Conservation (phyloP, 768 basidiomycete genomes). For the Dictyophora rubrovolvata region DNA sequence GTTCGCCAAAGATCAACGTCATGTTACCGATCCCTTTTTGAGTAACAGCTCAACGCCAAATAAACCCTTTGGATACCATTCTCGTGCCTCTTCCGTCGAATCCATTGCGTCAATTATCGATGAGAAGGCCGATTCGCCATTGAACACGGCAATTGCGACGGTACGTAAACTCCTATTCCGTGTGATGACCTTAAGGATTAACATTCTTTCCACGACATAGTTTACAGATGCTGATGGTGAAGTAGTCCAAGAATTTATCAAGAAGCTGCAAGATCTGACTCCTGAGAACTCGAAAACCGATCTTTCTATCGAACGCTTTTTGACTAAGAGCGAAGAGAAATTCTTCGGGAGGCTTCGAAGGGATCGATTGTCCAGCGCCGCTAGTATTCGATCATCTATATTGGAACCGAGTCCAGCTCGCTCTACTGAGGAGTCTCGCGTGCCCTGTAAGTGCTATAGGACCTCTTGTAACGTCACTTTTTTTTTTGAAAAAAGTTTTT, state of each 20-base stretch:
- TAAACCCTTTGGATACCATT: conserved; percentile 73
- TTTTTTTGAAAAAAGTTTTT: background rate
- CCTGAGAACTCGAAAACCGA: conserved; percentile 87
- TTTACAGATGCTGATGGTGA: conserved; percentile 93
- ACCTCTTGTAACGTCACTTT: background rate
- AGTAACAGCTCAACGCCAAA: conserved; percentile 44
- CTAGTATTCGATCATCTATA: conserved; percentile 66
- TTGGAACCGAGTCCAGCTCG: conserved; percentile 77
- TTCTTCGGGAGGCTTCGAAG: conserved; percentile 88
- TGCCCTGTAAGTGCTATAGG: conserved; percentile 48
- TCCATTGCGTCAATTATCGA: conserved; percentile 87
- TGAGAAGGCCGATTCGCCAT: conserved; percentile 80
- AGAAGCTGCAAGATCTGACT: conserved; percentile 66
- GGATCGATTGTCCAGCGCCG: conserved; percentile 77
- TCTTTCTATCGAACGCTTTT: conserved; percentile 83
- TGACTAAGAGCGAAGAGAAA: conserved; percentile 84
- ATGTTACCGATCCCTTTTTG: conserved; percentile 81
- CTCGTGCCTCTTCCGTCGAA: conserved; percentile 76
- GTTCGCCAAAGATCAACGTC: conserved; percentile 69
- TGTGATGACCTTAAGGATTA: background rate
- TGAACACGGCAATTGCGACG: conserved; percentile 89
- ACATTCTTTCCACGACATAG: conserved; percentile 26
- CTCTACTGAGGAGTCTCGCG: conserved; percentile 50
- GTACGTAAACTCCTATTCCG: conserved; percentile 26
- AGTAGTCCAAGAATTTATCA: conserved; percentile 81